Percentiles rank a stretch among this genome's conserved stretches.
Conservation (phyloP, 495 filamentous ascomycete species). For the Trichoderma virens region DNA sequence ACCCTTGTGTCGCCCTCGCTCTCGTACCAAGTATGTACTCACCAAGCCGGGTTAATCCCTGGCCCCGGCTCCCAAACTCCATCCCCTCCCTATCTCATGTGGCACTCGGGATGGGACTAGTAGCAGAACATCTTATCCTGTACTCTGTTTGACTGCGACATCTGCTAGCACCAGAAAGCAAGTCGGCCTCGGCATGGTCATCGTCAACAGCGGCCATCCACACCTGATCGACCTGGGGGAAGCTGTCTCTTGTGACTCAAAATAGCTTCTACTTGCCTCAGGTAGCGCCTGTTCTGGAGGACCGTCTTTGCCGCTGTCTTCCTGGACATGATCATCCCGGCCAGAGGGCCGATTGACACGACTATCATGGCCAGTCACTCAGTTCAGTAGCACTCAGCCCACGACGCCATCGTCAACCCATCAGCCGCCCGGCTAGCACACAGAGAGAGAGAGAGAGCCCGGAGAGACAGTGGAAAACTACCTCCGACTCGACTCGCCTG, state of each 20-base stretch:
- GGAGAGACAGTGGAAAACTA: no score
- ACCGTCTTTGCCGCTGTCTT: neutral
- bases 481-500: neutral
- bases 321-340: neutral
- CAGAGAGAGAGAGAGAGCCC: neutral
- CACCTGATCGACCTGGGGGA: neutral
- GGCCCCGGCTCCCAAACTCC: neutral
- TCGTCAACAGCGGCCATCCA: neutral
- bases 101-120: constrained; percentile 4
- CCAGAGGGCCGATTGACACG: neutral
- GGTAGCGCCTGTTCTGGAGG: neutral
- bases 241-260: constrained; percentile 4
- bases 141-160: neutral
- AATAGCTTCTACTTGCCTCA: neutral
- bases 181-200: constrained; percentile 1
- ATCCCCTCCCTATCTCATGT: constrained; percentile 3
- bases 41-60: constrained; percentile 1
- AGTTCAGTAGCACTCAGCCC: constrained; percentile 4
- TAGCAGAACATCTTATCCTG: constrained; percentile 1
- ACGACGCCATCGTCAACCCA: constrained; percentile 6
- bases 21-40: neutral
- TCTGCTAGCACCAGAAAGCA: neutral
- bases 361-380: neutral
- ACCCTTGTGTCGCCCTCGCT: neutral
- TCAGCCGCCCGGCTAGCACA: neutral